A percentile compares a stretch with the other conserved stretches of the same genome.
These are phyloP conservation scores for Euphorbia peplus DNA, from an alignment of 345 rosid species.

Conservation along the genomic window DNA sequence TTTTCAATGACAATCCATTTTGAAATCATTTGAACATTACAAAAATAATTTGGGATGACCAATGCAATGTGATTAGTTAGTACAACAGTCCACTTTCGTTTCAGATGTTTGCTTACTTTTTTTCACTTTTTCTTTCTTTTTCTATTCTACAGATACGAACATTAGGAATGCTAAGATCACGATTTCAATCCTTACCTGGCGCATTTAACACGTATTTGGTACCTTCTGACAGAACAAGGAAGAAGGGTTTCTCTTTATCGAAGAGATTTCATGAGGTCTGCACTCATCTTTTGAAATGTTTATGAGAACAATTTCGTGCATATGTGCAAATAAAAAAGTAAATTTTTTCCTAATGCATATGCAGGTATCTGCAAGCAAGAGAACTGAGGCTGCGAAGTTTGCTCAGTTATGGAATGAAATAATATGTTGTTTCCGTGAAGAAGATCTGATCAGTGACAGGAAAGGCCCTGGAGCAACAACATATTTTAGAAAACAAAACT, in stretches of 20 bases:
- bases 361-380: constrained; percentile 79
- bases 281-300: constrained; percentile 15
- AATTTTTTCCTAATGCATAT: constrained; percentile 12
- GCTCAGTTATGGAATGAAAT: constrained; percentile 99
- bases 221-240: constrained; percentile 70
- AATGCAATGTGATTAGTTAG: background rate
- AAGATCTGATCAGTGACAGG: constrained; percentile 97
- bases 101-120: too few relatives aligned
- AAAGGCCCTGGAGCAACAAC: constrained; percentile 32
- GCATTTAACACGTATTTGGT: constrained; percentile 87
- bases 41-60: background rate
- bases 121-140: too few relatives aligned
- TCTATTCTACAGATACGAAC: constrained; percentile 65
- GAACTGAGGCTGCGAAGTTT: constrained; percentile 98
- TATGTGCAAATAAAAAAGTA: too few relatives aligned
- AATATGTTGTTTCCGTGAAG: constrained; percentile 93
- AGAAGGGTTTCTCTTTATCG: constrained; percentile 82
- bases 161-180: constrained; percentile 91
- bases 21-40: background rate
- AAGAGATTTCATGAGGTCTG: constrained; percentile 82
- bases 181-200: constrained; percentile 91
- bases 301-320: background rate
- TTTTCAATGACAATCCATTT: background rate
- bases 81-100: background rate
- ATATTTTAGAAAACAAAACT: constrained; percentile 7